Conservation (phyloP, 768 basidiomycete genomes). For the Roridomyces roridus region DNA sequence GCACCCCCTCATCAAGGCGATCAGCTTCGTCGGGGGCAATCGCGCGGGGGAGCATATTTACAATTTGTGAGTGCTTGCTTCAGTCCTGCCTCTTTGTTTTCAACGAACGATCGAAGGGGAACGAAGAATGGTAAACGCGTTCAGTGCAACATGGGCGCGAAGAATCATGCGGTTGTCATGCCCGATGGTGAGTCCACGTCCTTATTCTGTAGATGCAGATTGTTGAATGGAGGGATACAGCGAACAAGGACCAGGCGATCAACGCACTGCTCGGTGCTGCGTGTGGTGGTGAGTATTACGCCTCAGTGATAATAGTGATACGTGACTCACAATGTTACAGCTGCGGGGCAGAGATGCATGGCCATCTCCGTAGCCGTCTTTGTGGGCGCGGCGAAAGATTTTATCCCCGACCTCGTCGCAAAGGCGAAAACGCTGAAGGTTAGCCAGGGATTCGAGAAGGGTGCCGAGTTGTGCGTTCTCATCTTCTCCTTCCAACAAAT, state of each 20-base stretch:
- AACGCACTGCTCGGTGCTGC: conserved; percentile 95
- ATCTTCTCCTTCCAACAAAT: neutral
- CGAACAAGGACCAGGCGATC: conserved; percentile 89
- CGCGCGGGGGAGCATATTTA: conserved; percentile 94
- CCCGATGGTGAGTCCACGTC: conserved; percentile 72
- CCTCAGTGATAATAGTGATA: conserved; percentile 1
- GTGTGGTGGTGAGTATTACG: conserved; percentile 72
- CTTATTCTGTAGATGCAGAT: neutral
- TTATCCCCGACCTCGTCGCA: conserved; percentile 86
- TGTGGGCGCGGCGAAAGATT: conserved; percentile 78
- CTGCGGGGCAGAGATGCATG: conserved; percentile 98
- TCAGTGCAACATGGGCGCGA: conserved; percentile 84
- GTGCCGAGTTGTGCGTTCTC: conserved; percentile 72
- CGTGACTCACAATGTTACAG: conserved; percentile 40
- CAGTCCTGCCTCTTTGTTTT: neutral
- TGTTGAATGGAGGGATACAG: conserved; percentile 41
- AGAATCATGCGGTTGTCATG: conserved; percentile 94
- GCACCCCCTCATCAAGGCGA: conserved; percentile 88
- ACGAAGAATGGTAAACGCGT: conserved; percentile 89
- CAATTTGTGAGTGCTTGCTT: conserved; percentile 57
- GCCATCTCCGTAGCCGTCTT: conserved; percentile 90
- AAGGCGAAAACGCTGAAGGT: conserved; percentile 81
- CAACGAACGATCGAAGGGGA: conserved; percentile 61
- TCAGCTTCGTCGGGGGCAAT: conserved; percentile 96
- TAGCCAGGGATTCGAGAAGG: conserved; percentile 88